These are phyloP conservation scores for Boletus speciosus DNA, from an alignment of 768 basidiomycete genomes.

Conservation along the genomic window DNA sequence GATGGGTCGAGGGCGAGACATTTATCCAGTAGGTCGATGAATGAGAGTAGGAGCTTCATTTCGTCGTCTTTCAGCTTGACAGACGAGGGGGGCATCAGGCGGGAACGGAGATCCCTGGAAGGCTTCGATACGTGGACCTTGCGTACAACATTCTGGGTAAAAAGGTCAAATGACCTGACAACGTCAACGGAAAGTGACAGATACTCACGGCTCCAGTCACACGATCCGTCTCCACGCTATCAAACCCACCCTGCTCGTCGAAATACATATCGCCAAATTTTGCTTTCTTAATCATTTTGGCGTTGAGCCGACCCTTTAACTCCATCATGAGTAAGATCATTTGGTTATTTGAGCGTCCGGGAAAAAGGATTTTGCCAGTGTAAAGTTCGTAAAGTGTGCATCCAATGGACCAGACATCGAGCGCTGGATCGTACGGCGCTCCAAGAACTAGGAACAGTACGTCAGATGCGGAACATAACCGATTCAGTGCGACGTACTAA, in stretches of 20 bases:
- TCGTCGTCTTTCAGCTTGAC: slow-evolving; percentile 88
- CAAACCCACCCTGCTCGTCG: slow-evolving; percentile 87
- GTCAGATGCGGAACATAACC: slow-evolving; percentile 13
- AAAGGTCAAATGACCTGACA: slow-evolving; percentile 19
- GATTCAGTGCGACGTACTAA: slow-evolving; percentile 58
- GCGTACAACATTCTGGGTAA: slow-evolving; percentile 68
- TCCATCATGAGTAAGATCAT: slow-evolving; percentile 99
- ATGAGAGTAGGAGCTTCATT: slow-evolving; percentile 68
- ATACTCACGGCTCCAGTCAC: slow-evolving; percentile 76
- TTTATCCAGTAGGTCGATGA: slow-evolving; percentile 90
- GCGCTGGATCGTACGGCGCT: slow-evolving; percentile 86
- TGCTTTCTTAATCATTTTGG: slow-evolving; percentile 91
- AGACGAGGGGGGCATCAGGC: slow-evolving; percentile 76
- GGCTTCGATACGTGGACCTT: slow-evolving; percentile 85
- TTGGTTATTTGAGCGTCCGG: slow-evolving; percentile 94
- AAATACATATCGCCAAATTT: slow-evolving; percentile 92
- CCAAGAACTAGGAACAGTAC: slow-evolving; percentile 69
- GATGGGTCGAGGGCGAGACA: slow-evolving; percentile 85
- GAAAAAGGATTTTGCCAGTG: slow-evolving; percentile 96
- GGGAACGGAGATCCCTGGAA: slow-evolving; percentile 70
- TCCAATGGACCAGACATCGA: slow-evolving; percentile 96
- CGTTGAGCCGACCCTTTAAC: slow-evolving; percentile 88
- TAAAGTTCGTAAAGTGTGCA: slow-evolving; percentile 96
- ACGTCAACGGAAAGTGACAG: slow-evolving; percentile 3
- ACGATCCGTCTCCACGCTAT: slow-evolving; percentile 78